Base-by-base conservation (phyloP, 2,329 filamentous ascomycete genomes). In the Chrysoporthe austroafricana region DNA sequence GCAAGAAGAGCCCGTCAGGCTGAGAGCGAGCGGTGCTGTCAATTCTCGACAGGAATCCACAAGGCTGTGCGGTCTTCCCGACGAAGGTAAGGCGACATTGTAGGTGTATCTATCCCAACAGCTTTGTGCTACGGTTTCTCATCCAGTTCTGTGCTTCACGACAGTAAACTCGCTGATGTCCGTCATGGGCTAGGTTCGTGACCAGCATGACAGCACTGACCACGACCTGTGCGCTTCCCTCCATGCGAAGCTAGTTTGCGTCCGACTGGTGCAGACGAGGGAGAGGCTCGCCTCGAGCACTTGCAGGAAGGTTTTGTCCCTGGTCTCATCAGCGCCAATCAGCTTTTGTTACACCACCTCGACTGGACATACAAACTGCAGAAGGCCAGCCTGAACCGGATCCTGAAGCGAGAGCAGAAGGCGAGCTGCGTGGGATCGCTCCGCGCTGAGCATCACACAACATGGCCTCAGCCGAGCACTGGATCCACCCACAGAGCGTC, bases 361-460 rank as follows among this genome's bases (percentile, higher is more conserved):
- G 39, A 34, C 8, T 44, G 63, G 6, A 62, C 42, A 64, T 66
- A 64, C 64, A 67, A 62, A 64, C 64, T 62, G 63, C 64, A 64
- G 42, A 36, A 52, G n/a, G 39, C 56, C 56, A 61, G 67, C 61
- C 67, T 62, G 42, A 43, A 34, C n/a, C 39, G 42, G 39, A 56
- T 54, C 44, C 16, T n/a, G 34, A 62, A 67, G 56, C 67, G 67
- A 64, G 48, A 54, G 32, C 46, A 58, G 57, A 48, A 69, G 64
- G 64, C 67, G 64, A 67, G 64, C 64, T 69, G 67, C 67, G 48
- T 67, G 52, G 56, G 26, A 36, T 58, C 42, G 21, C 50, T 57
- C 50, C 21, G 6, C 39, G 14, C 44, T 26, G 43, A 44, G 9
- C 64, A 69, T 67, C 48, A 52, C 66, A 65, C 66, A 65, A 57